Conservation (phyloP, 2,329 filamentous ascomycete species). For the Talaromyces piceae region DNA sequence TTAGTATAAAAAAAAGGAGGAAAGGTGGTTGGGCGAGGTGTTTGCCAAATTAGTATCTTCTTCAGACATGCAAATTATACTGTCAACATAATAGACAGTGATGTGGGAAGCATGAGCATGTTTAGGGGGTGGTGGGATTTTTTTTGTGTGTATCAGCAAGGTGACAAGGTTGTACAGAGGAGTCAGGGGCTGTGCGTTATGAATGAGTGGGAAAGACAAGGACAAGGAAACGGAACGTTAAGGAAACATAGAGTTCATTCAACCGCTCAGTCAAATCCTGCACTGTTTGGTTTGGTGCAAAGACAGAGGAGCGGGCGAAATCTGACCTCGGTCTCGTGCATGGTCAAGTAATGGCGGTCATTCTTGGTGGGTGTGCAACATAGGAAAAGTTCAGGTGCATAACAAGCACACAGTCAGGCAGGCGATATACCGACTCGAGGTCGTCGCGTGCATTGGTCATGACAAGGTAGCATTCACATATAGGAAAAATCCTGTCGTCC, state of each 20-base stretch:
- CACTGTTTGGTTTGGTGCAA: too few relatives aligned
- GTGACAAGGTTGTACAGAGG: constrained; percentile 6
- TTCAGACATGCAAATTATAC: not conserved
- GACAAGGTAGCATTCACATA: constrained; percentile 10
- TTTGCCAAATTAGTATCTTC: not conserved
- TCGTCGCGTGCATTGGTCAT: constrained; percentile 5
- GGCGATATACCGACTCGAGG: not conserved
- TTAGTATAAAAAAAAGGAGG: not conserved
- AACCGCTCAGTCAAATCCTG: too few relatives aligned
- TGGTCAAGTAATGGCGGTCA: not conserved
- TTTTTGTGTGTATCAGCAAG: constrained; percentile 3
- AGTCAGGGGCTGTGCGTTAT: constrained; percentile 5
- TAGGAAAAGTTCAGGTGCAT: constrained; percentile 8
- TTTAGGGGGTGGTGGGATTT: not conserved
- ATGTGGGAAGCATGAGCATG: not conserved
- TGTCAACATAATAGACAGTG: not conserved
- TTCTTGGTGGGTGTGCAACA: constrained; percentile 6
- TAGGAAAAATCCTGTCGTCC: constrained; percentile 3
- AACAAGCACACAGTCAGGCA: not conserved
- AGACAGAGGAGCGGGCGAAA: not conserved
- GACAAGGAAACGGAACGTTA: constrained; percentile 4
- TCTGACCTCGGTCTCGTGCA: not conserved
- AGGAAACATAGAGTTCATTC: not conserved
- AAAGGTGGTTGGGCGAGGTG: not conserved
- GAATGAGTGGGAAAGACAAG: constrained; percentile 2